These are phyloP conservation scores for Trichophyton simii DNA, from an alignment of 2,329 filamentous ascomycete species.

Conservation along the genomic window DNA sequence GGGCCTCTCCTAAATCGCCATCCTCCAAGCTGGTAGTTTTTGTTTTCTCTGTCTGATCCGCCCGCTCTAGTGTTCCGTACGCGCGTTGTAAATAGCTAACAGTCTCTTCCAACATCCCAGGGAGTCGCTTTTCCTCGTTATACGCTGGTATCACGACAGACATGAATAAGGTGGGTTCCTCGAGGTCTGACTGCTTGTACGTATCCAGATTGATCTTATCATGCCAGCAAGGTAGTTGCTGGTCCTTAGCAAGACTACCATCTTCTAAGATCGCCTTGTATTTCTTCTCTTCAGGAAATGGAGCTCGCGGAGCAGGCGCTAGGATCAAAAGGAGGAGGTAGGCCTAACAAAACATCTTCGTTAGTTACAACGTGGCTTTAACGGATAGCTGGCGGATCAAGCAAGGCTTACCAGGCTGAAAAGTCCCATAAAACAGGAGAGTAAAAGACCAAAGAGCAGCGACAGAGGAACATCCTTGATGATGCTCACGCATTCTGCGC, in stretches of 20 bases:
- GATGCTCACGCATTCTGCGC: constrained; percentile 23
- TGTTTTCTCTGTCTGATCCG: constrained; percentile 20
- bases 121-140: constrained; percentile 78
- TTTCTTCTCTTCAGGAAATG: constrained; percentile 66
- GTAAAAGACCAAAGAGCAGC: constrained; percentile 22
- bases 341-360: constrained; percentile 3
- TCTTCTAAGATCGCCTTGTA: constrained; percentile 64
- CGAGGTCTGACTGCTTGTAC: constrained; percentile 42
- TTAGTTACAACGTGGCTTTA: not conserved
- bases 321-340: constrained; percentile 53
- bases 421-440: constrained; percentile 15
- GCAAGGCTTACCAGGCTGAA: not conserved
- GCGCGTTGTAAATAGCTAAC: constrained; percentile 69
- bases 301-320: constrained; percentile 66
- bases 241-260: constrained; percentile 42
- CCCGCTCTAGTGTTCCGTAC: constrained; percentile 46
- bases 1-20: constrained; percentile 11
- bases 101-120: constrained; percentile 79
- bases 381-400: not conserved
- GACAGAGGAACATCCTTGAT: constrained; percentile 20
- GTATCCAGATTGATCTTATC: constrained; percentile 53
- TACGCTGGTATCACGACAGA: constrained; percentile 89
- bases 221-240: constrained; percentile 72
- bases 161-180: constrained; percentile 68
- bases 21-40: constrained; percentile 19